These are phyloP conservation scores for Oryza longistaminata DNA, from an alignment of 176 grass and related monocot species.

Conservation along the genomic window DNA sequence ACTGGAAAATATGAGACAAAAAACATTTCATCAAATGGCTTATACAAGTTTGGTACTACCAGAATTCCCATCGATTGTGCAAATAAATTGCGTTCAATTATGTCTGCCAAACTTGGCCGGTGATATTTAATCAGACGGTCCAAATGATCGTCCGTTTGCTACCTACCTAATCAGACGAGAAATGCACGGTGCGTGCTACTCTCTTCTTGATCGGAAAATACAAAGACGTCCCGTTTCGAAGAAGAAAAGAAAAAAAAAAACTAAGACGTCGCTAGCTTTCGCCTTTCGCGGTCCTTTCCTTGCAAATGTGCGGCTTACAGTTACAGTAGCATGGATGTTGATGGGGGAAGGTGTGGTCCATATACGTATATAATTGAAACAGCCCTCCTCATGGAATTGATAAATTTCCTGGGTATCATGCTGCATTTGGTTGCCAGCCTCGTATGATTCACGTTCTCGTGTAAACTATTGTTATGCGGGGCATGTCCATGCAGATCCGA, in stretches of 20 bases:
- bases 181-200: constrained; percentile 3
- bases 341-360: not conserved
- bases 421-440: not conserved
- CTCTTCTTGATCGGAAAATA: not conserved
- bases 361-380: not conserved
- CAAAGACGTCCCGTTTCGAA: not conserved
- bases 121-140: constrained; percentile 2
- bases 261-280: not conserved
- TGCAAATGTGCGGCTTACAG: not conserved
- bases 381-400: not conserved
- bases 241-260: not conserved
- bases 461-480: constrained; percentile 1
- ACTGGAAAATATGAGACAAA: not conserved
- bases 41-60: not conserved
- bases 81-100: not conserved
- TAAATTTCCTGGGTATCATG: not conserved
- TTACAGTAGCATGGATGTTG: not conserved
- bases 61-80: not conserved
- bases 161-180: not conserved
- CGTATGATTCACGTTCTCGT: constrained; percentile 27
- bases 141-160: not conserved
- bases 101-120: not conserved
- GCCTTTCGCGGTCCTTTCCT: constrained; percentile 23
- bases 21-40: not conserved
- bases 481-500: constrained; percentile 3